Conservation (phyloP, 106 monocot genomes). For the Posidonia australis region DNA sequence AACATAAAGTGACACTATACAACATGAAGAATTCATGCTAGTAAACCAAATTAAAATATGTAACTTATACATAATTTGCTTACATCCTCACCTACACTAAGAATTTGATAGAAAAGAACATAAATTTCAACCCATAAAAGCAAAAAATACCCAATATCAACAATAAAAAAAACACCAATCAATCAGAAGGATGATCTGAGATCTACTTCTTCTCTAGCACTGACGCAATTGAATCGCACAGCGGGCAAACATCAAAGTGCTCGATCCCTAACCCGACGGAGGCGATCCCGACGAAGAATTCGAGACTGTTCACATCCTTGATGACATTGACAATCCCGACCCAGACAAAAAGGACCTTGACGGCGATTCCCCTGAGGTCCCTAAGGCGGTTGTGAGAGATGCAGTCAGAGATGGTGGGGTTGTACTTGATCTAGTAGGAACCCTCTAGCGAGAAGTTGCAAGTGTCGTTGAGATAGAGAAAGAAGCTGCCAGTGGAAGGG, state of each 20-base stretch:
- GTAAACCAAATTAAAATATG: too few relatives aligned
- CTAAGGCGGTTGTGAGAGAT: conserved; percentile 25
- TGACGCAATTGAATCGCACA: conserved; percentile 52
- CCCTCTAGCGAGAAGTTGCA: too few relatives aligned
- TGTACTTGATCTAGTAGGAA: conserved; percentile 44
- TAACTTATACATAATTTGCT: too few relatives aligned
- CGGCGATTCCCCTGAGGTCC: conserved; percentile 42
- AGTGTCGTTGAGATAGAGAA: too few relatives aligned
- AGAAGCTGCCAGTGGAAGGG: too few relatives aligned
- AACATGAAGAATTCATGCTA: too few relatives aligned
- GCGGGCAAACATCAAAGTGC: conserved; percentile 35
- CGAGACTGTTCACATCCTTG: conserved; percentile 27
- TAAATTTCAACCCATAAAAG: too few relatives aligned
- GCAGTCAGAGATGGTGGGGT: conserved; percentile 35
- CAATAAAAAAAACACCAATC: background rate
- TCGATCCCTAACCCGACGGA: conserved; percentile 36
- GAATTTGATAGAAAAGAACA: too few relatives aligned
- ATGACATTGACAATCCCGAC: conserved; percentile 47
- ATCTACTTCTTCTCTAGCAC: conserved; percentile 12
- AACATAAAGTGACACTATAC: too few relatives aligned
- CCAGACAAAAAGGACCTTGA: conserved; percentile 56
- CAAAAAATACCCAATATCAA: too few relatives aligned
- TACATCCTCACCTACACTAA: too few relatives aligned
- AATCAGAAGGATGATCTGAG: background rate
- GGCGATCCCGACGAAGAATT: conserved; percentile 58